phyloP scores from a whole-genome alignment of 73 alveolate genomes.

The Paramecium biaurelia region DNA sequence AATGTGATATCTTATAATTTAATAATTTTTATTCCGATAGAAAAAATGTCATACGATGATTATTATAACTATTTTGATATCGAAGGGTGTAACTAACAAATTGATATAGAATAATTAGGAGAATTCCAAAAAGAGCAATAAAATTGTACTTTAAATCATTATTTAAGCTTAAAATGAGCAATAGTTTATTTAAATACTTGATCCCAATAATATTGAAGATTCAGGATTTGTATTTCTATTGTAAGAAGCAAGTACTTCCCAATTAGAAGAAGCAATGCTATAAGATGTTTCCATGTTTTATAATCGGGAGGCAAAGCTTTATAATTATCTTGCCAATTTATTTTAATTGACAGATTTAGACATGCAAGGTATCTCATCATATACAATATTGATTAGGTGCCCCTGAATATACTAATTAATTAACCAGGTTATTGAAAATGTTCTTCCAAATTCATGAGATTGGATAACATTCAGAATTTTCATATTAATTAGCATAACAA shows the following conservation, averaged over 20 bases:
- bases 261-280: background rate
- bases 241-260: background rate
- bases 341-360: background rate
- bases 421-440: background rate
- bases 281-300: background rate
- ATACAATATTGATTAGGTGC: background rate
- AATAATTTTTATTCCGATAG: background rate
- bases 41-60: background rate
- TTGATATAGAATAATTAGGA: background rate
- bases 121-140: background rate
- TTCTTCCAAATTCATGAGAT: background rate
- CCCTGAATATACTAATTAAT: background rate
- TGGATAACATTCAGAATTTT: background rate
- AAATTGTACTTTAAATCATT: background rate
- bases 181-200: conserved; percentile 2
- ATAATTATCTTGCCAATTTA: background rate
- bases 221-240: background rate
- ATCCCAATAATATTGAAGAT: background rate
- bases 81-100: background rate
- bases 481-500: background rate
- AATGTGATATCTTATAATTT: background rate
- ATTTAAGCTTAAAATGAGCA: background rate
- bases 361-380: background rate
- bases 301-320: background rate
- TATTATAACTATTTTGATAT: background rate